These are phyloP conservation scores for Anaeramoeba flamelloides DNA, from an alignment of 78 protist genomes.

Conservation along the genomic window DNA sequence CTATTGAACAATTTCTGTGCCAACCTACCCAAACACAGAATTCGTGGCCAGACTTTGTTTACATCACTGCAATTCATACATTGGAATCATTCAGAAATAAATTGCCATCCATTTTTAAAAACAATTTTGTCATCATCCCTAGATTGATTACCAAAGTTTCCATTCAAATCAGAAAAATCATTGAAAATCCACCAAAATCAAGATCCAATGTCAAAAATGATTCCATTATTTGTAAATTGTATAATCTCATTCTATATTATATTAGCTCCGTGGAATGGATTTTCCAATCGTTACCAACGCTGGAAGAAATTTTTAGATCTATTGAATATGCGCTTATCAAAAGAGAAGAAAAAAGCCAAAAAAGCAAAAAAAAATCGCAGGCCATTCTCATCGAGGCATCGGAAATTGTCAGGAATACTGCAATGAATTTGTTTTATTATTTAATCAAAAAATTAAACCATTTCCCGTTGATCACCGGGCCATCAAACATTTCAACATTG, in stretches of 20 bases:
- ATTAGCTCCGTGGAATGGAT: not conserved
- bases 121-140: too few species aligned
- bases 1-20: not conserved
- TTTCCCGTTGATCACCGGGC: not conserved
- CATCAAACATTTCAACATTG: not conserved
- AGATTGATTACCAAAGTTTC: too few species aligned
- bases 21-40: not conserved
- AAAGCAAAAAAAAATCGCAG: not conserved
- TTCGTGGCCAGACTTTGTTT: not conserved
- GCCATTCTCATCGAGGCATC: not conserved
- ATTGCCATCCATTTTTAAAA: too few species aligned
- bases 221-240: not conserved
- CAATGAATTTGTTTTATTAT: not conserved
- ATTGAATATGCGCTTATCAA: not conserved
- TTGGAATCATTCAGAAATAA: not conserved
- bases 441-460: not conserved
- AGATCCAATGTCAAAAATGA: not conserved
- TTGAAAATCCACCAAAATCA: too few species aligned
- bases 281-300: not conserved
- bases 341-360: not conserved
- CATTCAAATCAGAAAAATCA: too few species aligned
- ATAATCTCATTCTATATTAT: not conserved
- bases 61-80: not conserved
- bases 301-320: not conserved
- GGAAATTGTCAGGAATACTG: too few species aligned